Conservation (phyloP, 176 grass and related monocot species). For the Calamus simplicifolius region DNA sequence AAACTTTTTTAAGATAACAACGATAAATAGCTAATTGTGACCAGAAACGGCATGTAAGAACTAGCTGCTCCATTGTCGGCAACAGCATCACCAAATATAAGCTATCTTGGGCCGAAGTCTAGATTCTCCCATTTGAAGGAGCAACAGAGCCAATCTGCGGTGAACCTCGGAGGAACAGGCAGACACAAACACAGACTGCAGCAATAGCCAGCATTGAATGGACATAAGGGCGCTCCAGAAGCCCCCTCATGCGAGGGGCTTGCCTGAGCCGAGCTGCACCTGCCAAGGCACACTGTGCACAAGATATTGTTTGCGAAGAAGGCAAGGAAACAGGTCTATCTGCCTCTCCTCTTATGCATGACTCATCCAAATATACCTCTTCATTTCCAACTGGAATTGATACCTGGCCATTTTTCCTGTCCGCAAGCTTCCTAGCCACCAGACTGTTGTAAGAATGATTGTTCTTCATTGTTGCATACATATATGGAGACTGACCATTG, state of each 20-base stretch:
- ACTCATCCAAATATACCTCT: slow-evolving; percentile 38
- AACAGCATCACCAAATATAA: too few relatives aligned
- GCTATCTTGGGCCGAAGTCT: slow-evolving; percentile 36
- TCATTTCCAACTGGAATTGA: slow-evolving; percentile 39
- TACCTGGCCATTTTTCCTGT: slow-evolving; percentile 61
- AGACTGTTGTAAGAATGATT: slow-evolving; percentile 71
- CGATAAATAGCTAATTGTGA: too few relatives aligned
- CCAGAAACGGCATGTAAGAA: too few relatives aligned
- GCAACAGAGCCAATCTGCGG: slow-evolving; percentile 55
- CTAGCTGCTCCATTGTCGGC: too few relatives aligned
- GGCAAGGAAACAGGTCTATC: slow-evolving; percentile 12
- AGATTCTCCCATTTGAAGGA: slow-evolving; percentile 81
- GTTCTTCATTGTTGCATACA: slow-evolving; percentile 63
- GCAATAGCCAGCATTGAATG: slow-evolving; percentile 90
- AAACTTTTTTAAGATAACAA: too few relatives aligned
- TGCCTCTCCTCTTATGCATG: slow-evolving; percentile 24
- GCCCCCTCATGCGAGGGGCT: slow-evolving; percentile 38
- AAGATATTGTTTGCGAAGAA: slow-evolving; percentile 45
- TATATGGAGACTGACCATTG: slow-evolving; percentile 58
- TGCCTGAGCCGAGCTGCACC: slow-evolving; percentile 29
- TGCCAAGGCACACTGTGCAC: slow-evolving; percentile 61
- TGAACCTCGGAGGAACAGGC: slow-evolving; percentile 62
- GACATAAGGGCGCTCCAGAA: slow-evolving; percentile 77
- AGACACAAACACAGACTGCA: slow-evolving; percentile 95
- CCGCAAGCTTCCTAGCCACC: slow-evolving; percentile 53